Percentiles rank a stretch among this genome's conserved stretches.
These are phyloP conservation scores for Pichia sp. DNA, from an alignment of 1,139 yeast species.

Conservation along the genomic window DNA sequence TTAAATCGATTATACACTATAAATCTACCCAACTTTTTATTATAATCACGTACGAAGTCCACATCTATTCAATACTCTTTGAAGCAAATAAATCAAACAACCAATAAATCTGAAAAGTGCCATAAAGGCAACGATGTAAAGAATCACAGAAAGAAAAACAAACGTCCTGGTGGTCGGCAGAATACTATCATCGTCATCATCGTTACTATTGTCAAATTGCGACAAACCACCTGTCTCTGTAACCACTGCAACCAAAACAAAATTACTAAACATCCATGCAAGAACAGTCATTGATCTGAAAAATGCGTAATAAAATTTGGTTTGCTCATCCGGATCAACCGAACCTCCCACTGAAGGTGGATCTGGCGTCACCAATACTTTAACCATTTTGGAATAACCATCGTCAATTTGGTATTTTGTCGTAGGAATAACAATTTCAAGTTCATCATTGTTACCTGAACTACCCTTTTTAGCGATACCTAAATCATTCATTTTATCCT, in stretches of 20 bases:
- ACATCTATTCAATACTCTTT: slow-evolving; percentile 18
- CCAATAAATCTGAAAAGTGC: slow-evolving; percentile 74
- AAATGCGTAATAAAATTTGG: slow-evolving; percentile 72
- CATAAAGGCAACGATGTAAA: slow-evolving; percentile 81
- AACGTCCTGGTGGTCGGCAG: slow-evolving; percentile 29
- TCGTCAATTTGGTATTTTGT: slow-evolving; percentile 60
- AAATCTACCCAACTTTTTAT: not conserved
- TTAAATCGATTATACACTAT: not conserved
- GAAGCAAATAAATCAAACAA: slow-evolving; percentile 43
- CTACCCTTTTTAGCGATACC: slow-evolving; percentile 58
- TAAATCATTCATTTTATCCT: slow-evolving; percentile 57
- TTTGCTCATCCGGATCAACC: slow-evolving; percentile 30
- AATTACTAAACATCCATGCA: slow-evolving; percentile 73
- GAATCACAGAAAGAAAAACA: slow-evolving; percentile 68
- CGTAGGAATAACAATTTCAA: slow-evolving; percentile 69
- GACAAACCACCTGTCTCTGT: slow-evolving; percentile 64
- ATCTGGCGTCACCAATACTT: slow-evolving; percentile 36
- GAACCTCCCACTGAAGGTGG: not conserved
- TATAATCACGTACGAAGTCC: slow-evolving; percentile 12
- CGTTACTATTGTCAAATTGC: slow-evolving; percentile 30
- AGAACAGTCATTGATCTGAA: slow-evolving; percentile 79
- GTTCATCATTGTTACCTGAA: slow-evolving; percentile 45
- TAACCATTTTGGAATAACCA: slow-evolving; percentile 51
- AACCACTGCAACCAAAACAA: slow-evolving; percentile 63
- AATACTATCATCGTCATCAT: slow-evolving; percentile 19